phyloP scores from a whole-genome alignment of 768 basidiomycete species.

The Tephrocybe rancida region DNA sequence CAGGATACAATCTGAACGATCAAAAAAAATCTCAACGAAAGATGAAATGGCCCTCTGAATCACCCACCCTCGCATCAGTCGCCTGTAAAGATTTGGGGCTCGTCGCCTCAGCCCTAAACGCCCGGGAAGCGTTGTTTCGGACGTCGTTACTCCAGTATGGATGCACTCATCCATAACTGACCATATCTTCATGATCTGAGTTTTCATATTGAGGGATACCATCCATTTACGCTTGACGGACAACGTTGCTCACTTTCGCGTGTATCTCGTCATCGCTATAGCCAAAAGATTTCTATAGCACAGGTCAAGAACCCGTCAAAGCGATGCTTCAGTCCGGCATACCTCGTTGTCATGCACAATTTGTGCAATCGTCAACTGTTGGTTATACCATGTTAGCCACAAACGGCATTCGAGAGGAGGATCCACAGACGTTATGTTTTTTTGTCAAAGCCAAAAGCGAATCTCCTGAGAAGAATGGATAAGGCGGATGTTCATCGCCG shows the following conservation, averaged over 20 bases:
- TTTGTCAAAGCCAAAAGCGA: conserved; percentile 74
- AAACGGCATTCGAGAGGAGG: not conserved
- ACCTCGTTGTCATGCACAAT: conserved; percentile 93
- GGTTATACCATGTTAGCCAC: conserved; percentile 3
- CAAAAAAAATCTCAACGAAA: not conserved
- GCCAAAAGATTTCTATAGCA: conserved; percentile 59
- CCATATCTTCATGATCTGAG: conserved; percentile 82
- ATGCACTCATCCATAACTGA: conserved; percentile 93
- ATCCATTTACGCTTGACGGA: too few species aligned
- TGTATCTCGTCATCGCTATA: conserved; percentile 76
- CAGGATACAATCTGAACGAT: conserved; percentile 49
- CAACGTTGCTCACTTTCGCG: conserved; percentile 54
- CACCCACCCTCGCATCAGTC: conserved; percentile 84
- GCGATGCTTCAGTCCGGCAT: not conserved
- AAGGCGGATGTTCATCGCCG: conserved; percentile 65
- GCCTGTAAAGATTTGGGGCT: conserved; percentile 86
- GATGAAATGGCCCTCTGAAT: not conserved
- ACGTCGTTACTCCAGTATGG: conserved; percentile 77
- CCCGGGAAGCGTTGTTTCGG: conserved; percentile 85
- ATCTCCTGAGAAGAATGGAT: conserved; percentile 80
- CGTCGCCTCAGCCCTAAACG: conserved; percentile 76
- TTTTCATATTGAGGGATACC: too few species aligned
- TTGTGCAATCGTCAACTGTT: conserved; percentile 89
- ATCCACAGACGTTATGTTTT: conserved; percentile 84
- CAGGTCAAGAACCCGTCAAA: not conserved